These are phyloP conservation scores for Viola pubescens DNA, from an alignment of 441 rosid species.

Conservation along the genomic window DNA sequence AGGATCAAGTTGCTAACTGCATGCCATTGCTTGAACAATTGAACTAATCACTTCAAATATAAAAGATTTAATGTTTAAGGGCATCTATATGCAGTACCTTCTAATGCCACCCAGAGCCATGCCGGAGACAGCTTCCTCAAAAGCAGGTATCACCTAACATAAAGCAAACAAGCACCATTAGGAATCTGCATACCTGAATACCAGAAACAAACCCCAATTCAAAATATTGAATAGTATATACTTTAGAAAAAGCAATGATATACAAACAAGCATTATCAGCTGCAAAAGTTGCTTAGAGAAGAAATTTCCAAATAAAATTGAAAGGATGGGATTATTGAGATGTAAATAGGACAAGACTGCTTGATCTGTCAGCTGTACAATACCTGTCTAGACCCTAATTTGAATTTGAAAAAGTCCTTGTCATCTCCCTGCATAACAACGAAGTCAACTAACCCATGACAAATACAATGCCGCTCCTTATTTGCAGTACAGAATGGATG, in stretches of 20 bases:
- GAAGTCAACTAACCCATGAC: background rate
- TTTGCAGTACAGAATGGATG: background rate
- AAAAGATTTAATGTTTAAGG: background rate
- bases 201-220: too few species aligned
- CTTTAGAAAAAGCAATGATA: background rate
- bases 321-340: background rate
- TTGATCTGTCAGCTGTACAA: background rate
- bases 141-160: constrained; percentile 85
- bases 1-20: background rate
- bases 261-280: background rate
- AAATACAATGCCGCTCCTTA: too few species aligned
- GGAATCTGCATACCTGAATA: background rate
- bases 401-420: constrained; percentile 77
- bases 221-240: background rate
- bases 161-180: constrained; percentile 13
- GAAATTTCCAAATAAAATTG: background rate
- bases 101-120: constrained; percentile 85
- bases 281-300: background rate
- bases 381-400: constrained; percentile 69
- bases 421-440: constrained; percentile 69
- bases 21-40: background rate
- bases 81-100: constrained; percentile 49
- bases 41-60: background rate
- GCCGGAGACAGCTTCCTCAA: constrained; percentile 92
- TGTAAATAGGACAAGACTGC: too few species aligned